Percentiles rank a stretch among this genome's conserved stretches.
These are phyloP conservation scores for Syncephalis fuscata DNA, from an alignment of 371 early-diverging fungal species.

Conservation along the genomic window DNA sequence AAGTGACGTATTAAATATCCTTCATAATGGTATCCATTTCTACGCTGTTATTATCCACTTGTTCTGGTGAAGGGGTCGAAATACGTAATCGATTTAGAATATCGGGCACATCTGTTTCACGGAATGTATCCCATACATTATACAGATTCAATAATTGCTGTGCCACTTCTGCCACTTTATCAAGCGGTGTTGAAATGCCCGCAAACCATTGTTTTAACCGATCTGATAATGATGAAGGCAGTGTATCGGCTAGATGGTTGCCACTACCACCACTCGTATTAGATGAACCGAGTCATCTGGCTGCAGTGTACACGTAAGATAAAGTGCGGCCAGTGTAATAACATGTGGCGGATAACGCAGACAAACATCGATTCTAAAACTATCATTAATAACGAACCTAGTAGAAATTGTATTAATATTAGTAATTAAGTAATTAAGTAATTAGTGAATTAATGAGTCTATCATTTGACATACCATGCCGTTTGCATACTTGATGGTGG, in stretches of 20 bases:
- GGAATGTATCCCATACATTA: constrained; percentile 41
- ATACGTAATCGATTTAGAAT: constrained; percentile 10
- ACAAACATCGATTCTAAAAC: constrained; percentile 56
- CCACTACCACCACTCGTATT: constrained; percentile 58
- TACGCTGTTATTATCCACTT: too few relatives aligned
- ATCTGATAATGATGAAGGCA: constrained; percentile 9
- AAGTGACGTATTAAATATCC: too few relatives aligned
- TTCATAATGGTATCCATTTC: too few relatives aligned
- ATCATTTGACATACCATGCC: constrained; percentile 31
- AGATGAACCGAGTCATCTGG: constrained; percentile 19
- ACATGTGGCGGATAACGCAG: constrained; percentile 77
- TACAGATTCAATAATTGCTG: constrained; percentile 48
- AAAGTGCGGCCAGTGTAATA: constrained; percentile 70
- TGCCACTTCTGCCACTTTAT: constrained; percentile 23
- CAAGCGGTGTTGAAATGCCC: neutral
- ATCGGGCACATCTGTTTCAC: constrained; percentile 33
- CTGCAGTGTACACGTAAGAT: constrained; percentile 45
- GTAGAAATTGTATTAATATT: neutral
- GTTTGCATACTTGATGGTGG: constrained; percentile 39
- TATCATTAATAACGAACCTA: constrained; percentile 71
- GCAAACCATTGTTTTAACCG: neutral
- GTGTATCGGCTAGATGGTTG: constrained; percentile 51
- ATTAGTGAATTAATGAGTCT: neutral
- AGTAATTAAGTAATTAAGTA: neutral
- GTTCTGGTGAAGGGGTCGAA: neutral